These are phyloP conservation scores for Diddensiella transvaalensis DNA, from an alignment of 805 yeast species.

Conservation along the genomic window DNA sequence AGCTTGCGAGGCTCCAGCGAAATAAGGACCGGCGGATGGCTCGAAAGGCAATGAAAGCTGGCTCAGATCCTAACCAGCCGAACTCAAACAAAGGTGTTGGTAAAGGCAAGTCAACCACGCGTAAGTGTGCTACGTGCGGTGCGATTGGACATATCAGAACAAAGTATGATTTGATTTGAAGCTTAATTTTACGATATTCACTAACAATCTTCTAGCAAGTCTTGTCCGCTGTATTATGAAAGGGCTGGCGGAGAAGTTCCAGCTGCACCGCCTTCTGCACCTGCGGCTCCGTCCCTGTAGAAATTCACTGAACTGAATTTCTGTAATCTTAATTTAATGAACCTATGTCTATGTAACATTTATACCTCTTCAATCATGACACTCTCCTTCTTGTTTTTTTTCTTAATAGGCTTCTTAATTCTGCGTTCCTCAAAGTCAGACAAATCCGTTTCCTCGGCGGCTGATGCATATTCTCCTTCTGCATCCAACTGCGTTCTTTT, in stretches of 20 bases:
- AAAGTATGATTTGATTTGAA: slow-evolving; percentile 35
- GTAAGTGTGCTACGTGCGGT: slow-evolving; percentile 94
- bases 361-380: slow-evolving; percentile 23
- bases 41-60: slow-evolving; percentile 48
- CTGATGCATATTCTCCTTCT: slow-evolving; percentile 61
- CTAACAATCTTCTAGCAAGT: slow-evolving; percentile 36
- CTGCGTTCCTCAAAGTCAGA: slow-evolving; percentile 27
- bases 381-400: slow-evolving; percentile 28
- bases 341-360: background rate
- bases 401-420: slow-evolving; percentile 12
- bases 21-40: slow-evolving; percentile 64
- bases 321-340: background rate
- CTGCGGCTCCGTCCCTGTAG: too few relatives aligned
- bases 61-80: slow-evolving; percentile 21
- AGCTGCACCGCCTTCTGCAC: background rate
- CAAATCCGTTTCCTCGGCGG: slow-evolving; percentile 22
- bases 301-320: too few relatives aligned
- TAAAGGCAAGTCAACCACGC: slow-evolving; percentile 65
- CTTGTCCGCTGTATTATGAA: slow-evolving; percentile 84
- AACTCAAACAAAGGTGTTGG: slow-evolving; percentile 61
- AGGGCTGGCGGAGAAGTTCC: slow-evolving; percentile 27
- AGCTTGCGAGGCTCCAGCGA: slow-evolving; percentile 76
- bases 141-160: slow-evolving; percentile 93
- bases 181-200: background rate
- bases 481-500: slow-evolving; percentile 71